Evolutionary conservation across 2,329 filamentous ascomycete species (phyloP).

Genomic region (Fusarium poae): DNA sequence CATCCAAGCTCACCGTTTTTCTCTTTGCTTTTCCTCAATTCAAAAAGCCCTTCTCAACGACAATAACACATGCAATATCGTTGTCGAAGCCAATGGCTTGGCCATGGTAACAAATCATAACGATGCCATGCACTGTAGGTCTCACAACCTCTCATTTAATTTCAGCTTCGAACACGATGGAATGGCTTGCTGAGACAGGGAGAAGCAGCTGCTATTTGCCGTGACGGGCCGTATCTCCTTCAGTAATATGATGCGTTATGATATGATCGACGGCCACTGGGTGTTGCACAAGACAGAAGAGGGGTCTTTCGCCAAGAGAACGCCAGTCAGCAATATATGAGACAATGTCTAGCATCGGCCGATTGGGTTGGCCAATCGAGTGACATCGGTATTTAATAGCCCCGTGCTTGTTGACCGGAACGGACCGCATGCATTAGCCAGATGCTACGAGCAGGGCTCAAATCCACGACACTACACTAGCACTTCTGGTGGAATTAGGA

Average conservation of each 20-base stretch:
- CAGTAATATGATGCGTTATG: neutral
- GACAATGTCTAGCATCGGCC: constrained; percentile 23
- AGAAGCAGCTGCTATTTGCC: constrained; percentile 13
- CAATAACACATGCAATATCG: neutral
- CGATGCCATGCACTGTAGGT: constrained; percentile 2
- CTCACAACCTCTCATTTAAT: constrained; percentile 33
- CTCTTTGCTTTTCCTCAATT: constrained; percentile 7
- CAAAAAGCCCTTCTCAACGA: neutral
- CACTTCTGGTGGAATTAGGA: too few species aligned
- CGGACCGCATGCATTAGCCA: constrained; percentile 35
- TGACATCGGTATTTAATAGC: constrained; percentile 5
- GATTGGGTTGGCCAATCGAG: constrained; percentile 20
- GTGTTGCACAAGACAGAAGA: neutral
- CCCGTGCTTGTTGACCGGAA: constrained; percentile 27
- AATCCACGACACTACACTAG: too few species aligned
- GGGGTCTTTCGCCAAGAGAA: neutral
- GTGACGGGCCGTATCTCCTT: constrained; percentile 1
- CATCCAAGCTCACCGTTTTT: neutral
- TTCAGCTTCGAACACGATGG: neutral
- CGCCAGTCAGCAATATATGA: constrained; percentile 33
- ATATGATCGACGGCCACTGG: constrained; percentile 5
- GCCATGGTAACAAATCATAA: constrained; percentile 12
- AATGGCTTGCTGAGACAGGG: neutral
- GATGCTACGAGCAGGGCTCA: too few species aligned
- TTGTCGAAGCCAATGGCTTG: neutral